Conservation (phyloP, 352 stramenopile genomes). For the Globisporangium acanthophoron region DNA sequence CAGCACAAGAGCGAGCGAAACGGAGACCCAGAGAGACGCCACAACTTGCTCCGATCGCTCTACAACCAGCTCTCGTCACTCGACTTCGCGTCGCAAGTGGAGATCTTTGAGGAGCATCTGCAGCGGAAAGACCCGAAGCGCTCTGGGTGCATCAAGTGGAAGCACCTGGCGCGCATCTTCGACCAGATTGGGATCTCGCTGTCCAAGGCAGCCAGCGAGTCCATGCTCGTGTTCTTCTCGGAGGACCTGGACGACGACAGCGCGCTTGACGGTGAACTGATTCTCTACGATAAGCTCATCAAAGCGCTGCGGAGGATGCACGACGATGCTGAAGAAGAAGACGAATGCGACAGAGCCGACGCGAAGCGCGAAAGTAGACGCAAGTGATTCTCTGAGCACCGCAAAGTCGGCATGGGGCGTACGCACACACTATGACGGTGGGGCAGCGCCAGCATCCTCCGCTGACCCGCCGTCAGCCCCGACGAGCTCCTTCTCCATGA, state of each 20-base stretch:
- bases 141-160: constrained; percentile 26
- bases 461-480: constrained; percentile 19
- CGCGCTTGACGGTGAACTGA: constrained; percentile 4
- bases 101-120: constrained; percentile 62
- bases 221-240: constrained; percentile 27
- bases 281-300: constrained; percentile 33
- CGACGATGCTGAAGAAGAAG: constrained; percentile 6
- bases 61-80: constrained; percentile 64
- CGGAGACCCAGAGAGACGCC: neutral
- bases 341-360: constrained; percentile 1
- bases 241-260: neutral
- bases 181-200: constrained; percentile 49
- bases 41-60: constrained; percentile 40
- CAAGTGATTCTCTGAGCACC: neutral
- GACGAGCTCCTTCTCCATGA: constrained; percentile 74
- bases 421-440: neutral
- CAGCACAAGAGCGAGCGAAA: neutral
- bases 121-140: constrained; percentile 20
- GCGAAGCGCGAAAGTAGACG: neutral
- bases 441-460: constrained; percentile 4
- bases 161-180: constrained; percentile 39
- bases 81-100: constrained; percentile 59
- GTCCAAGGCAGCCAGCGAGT: constrained; percentile 29
- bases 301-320: constrained; percentile 13
- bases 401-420: neutral